Percentiles rank a stretch among this genome's conserved stretches.
Conservation (phyloP, 306 rosid species). For the Trifolium fragiferum region DNA sequence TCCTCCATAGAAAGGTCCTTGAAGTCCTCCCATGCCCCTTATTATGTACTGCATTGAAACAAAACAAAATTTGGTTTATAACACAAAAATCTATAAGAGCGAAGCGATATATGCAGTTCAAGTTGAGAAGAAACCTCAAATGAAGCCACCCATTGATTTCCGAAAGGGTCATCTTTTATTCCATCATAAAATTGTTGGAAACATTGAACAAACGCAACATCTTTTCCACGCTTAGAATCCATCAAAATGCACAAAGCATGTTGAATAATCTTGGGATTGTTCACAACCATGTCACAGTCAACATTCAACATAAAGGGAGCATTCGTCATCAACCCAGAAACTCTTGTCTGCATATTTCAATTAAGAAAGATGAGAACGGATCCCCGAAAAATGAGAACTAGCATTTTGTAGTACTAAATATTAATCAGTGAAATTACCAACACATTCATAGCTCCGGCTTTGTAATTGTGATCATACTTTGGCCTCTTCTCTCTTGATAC, state of each 20-base stretch:
- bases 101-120: background rate
- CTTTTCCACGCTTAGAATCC: slow-evolving; percentile 48
- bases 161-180: slow-evolving; percentile 75
- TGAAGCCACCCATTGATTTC: slow-evolving; percentile 47
- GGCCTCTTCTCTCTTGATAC: slow-evolving; percentile 70
- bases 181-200: slow-evolving; percentile 59
- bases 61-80: background rate
- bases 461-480: slow-evolving; percentile 55
- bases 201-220: slow-evolving; percentile 67
- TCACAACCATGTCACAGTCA: slow-evolving; percentile 74
- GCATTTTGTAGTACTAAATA: background rate
- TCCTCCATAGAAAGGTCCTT: slow-evolving; percentile 62
- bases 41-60: slow-evolving; percentile 37
- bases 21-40: slow-evolving; percentile 59
- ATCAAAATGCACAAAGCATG: slow-evolving; percentile 65
- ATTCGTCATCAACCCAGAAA: slow-evolving; percentile 72
- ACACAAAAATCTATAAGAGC: background rate
- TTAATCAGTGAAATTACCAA: slow-evolving; percentile 46
- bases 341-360: slow-evolving; percentile 55
- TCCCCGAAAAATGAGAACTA: background rate
- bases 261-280: slow-evolving; percentile 53
- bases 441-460: slow-evolving; percentile 84
- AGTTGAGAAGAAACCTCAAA: slow-evolving; percentile 45
- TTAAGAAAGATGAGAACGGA: background rate
- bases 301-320: slow-evolving; percentile 73